Percentiles rank a stretch among this genome's conserved stretches.
Evolutionary conservation across 192 early-diverging fungal species (phyloP).

Genomic region (Linnemannia zychae): DNA sequence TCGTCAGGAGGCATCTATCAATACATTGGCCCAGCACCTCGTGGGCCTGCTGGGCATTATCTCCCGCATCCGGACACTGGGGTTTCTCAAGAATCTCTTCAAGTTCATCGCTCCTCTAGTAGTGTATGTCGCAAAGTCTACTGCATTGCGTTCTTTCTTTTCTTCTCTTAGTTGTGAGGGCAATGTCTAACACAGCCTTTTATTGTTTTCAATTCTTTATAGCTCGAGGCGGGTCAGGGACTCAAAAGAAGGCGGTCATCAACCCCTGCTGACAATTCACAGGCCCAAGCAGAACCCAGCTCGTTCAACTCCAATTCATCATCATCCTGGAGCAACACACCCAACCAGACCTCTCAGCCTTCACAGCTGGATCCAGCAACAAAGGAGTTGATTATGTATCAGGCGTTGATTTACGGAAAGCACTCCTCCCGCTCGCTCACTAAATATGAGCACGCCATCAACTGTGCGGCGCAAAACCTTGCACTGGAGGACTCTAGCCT

Average conservation of each 20-base stretch:
- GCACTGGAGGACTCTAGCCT: constrained; percentile 61
- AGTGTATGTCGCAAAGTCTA: constrained; percentile 9
- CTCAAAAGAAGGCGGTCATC: constrained; percentile 39
- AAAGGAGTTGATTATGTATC: constrained; percentile 61
- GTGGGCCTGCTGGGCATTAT: not conserved
- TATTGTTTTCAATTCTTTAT: not conserved
- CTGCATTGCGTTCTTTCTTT: not conserved
- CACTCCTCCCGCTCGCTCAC: constrained; percentile 63
- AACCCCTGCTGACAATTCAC: constrained; percentile 23
- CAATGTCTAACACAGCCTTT: not conserved
- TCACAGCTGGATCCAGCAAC: constrained; percentile 37
- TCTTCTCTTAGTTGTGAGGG: not conserved
- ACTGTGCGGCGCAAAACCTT: constrained; percentile 60
- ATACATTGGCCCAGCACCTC: constrained; percentile 22
- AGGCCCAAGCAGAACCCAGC: constrained; percentile 25
- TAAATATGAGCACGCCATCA: constrained; percentile 68
- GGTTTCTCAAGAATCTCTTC: constrained; percentile 18
- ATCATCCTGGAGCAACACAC: constrained; percentile 33
- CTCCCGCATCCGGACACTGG: constrained; percentile 10
- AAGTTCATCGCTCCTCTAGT: constrained; percentile 9
- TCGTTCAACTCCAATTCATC: constrained; percentile 49
- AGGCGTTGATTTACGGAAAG: constrained; percentile 69
- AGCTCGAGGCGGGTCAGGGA: constrained; percentile 20
- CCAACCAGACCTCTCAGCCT: constrained; percentile 10
- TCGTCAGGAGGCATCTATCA: constrained; percentile 34